Evolutionary conservation across 2,329 filamentous ascomycete genomes (phyloP).

Genomic region (Fusarium kyushuense): DNA sequence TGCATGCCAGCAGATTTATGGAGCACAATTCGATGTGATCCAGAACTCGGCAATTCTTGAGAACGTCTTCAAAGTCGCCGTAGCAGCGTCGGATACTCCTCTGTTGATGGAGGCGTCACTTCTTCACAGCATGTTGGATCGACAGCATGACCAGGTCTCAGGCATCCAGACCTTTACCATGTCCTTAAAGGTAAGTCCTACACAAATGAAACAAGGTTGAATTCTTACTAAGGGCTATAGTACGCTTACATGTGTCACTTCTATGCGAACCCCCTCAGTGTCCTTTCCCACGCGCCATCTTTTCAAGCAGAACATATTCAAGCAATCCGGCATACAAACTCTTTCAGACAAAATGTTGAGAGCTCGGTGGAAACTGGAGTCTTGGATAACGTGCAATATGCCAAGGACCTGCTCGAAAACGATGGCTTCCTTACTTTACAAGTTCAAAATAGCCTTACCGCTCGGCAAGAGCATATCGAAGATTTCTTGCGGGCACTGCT

Average conservation of each 20-base stretch:
- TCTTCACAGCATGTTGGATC: conserved; percentile 72
- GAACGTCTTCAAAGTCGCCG: conserved; percentile 74
- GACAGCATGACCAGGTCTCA: conserved; percentile 81
- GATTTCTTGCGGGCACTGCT: conserved; percentile 63
- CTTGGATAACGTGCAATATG: conserved; percentile 58
- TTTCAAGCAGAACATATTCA: conserved; percentile 73
- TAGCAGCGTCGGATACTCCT: conserved; percentile 67
- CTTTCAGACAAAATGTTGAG: conserved; percentile 72
- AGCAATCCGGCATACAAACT: conserved; percentile 74
- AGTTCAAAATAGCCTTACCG: conserved; percentile 51
- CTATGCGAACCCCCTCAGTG: conserved; percentile 79
- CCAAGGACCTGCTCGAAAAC: conserved; percentile 67
- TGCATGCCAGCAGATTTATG: conserved; percentile 74
- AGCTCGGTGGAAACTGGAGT: conserved; percentile 57
- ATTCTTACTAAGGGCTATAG: conserved; percentile 54
- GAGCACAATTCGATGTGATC: conserved; percentile 81
- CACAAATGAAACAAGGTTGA: not conserved
- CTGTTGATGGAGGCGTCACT: conserved; percentile 74
- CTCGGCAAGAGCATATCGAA: conserved; percentile 55
- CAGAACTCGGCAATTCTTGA: conserved; percentile 79
- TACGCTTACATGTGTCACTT: conserved; percentile 91
- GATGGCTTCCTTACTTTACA: conserved; percentile 66
- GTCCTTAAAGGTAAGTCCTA: conserved; percentile 70
- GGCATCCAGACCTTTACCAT: conserved; percentile 79
- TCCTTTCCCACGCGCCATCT: conserved; percentile 63